Percentiles rank a stretch among this genome's conserved stretches.
phyloP scores from a whole-genome alignment of 2,329 filamentous ascomycete genomes.

The Tricladium varicosporioides region DNA sequence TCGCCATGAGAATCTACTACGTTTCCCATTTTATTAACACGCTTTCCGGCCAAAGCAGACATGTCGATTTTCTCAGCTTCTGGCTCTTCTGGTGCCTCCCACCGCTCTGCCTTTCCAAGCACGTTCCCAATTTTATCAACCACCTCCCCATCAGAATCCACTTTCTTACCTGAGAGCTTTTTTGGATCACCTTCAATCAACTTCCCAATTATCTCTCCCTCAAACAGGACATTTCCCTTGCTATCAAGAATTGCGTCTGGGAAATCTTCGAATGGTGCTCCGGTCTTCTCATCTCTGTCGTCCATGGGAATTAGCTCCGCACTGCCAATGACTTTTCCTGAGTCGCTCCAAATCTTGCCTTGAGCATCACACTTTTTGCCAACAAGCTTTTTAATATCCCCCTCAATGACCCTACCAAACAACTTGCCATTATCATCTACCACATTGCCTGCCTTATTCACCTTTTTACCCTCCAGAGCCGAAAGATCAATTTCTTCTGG shows the following conservation, averaged over 20 bases:
- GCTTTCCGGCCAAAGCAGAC: slow-evolving; percentile 65
- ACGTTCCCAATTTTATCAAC: slow-evolving; percentile 65
- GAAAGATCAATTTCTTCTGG: slow-evolving; percentile 42
- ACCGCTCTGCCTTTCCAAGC: slow-evolving; percentile 66
- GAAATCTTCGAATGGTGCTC: slow-evolving; percentile 58
- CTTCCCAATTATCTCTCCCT: slow-evolving; percentile 55
- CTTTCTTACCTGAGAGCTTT: slow-evolving; percentile 61
- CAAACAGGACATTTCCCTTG: slow-evolving; percentile 51
- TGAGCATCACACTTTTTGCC: slow-evolving; percentile 64
- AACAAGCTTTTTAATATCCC: slow-evolving; percentile 60
- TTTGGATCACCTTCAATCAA: slow-evolving; percentile 63
- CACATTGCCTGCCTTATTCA: slow-evolving; percentile 59
- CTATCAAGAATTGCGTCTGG: slow-evolving; percentile 52
- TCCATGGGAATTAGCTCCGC: slow-evolving; percentile 60
- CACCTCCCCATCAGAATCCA: slow-evolving; percentile 69
- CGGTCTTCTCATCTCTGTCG: slow-evolving; percentile 48
- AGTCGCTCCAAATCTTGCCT: slow-evolving; percentile 70
- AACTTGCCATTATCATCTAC: slow-evolving; percentile 51
- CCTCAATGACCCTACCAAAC: slow-evolving; percentile 62
- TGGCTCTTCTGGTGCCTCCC: slow-evolving; percentile 50
- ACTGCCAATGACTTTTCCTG: slow-evolving; percentile 65
- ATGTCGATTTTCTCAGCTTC: slow-evolving; percentile 51
- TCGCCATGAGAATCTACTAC: slow-evolving; percentile 53
- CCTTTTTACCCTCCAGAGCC: slow-evolving; percentile 50
- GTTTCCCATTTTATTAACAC: slow-evolving; percentile 69